Evolutionary conservation across 164 flowering plant species (phyloP).

Genomic region (Stephania yunnanensis): DNA sequence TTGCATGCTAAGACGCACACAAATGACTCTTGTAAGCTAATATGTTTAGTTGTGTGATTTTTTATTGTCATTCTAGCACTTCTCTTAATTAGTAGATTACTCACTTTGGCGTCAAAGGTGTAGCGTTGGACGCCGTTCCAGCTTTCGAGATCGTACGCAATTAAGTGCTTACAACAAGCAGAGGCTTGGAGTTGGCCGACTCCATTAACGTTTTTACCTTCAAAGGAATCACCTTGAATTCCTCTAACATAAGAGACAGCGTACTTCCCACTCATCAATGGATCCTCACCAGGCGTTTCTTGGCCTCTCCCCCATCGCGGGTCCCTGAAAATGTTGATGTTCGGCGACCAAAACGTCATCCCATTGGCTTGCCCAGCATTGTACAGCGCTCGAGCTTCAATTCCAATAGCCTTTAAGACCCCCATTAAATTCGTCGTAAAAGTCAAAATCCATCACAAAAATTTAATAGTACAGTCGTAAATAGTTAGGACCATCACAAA

Average conservation of each 20-base stretch:
- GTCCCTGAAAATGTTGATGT: constrained; percentile 81
- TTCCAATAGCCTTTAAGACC: constrained; percentile 49
- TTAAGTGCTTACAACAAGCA: constrained; percentile 94
- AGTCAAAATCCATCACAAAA: no score
- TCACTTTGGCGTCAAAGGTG: constrained; percentile 63
- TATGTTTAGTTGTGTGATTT: no score
- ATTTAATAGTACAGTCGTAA: no score
- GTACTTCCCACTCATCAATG: constrained; percentile 51
- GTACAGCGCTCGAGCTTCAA: constrained; percentile 78
- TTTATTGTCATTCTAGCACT: no score
- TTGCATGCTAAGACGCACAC: no score
- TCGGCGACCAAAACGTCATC: constrained; percentile 96
- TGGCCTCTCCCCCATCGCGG: constrained; percentile 99
- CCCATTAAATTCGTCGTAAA: background rate
- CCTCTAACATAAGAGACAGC: constrained; percentile 78
- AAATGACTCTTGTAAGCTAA: no score
- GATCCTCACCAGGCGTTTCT: constrained; percentile 97
- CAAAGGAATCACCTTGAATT: constrained; percentile 64
- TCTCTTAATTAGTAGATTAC: constrained; percentile 9
- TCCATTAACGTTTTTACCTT: constrained; percentile 34
- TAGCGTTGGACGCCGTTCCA: constrained; percentile 61
- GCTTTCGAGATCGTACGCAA: constrained; percentile 84
- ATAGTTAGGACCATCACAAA: no score
- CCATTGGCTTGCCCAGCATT: constrained; percentile 79
- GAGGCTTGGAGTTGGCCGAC: constrained; percentile 57